Conservation (phyloP, 1,139 yeast genomes). For the Debaryomyces psychrophilus region DNA sequence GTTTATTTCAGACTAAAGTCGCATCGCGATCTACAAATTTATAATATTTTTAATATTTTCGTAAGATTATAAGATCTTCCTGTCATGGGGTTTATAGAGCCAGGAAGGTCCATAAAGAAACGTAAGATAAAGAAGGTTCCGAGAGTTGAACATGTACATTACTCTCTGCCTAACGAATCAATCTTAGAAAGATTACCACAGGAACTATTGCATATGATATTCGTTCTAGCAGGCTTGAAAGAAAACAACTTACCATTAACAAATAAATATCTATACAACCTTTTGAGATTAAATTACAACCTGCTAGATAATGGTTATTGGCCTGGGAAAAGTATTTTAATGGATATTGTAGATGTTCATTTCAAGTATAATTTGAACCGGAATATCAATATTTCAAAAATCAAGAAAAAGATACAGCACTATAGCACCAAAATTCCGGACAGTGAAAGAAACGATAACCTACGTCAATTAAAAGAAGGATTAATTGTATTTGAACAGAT, state of each 20-base stretch:
- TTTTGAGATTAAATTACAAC: conserved; percentile 24
- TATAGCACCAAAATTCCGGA: conserved; percentile 10
- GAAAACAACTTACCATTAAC: conserved; percentile 31
- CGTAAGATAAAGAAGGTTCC: conserved; percentile 14
- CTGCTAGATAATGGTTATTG: conserved; percentile 15
- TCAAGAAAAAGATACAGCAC: conserved; percentile 13
- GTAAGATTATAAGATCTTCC: neutral
- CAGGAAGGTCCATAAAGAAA: conserved; percentile 26
- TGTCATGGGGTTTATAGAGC: conserved; percentile 36
- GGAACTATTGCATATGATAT: conserved; percentile 36
- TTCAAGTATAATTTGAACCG: conserved; percentile 26
- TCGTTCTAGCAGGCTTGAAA: conserved; percentile 32
- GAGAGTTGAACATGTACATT: conserved; percentile 11
- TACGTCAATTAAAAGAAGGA: conserved; percentile 8
- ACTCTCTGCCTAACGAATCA: conserved; percentile 9
- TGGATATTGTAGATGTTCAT: conserved; percentile 20
- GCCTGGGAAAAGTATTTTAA: conserved; percentile 20
- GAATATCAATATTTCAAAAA: conserved; percentile 14
- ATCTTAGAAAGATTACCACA: conserved; percentile 31
- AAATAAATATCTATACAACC: conserved; percentile 26
- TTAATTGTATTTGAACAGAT: conserved; percentile 13
- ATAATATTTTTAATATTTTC: neutral
- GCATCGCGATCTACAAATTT: neutral
- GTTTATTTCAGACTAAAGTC: neutral
- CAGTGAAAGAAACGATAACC: conserved; percentile 5